phyloP scores from a whole-genome alignment of 2,329 filamentous ascomycete species.

The Aspergillus terreus region DNA sequence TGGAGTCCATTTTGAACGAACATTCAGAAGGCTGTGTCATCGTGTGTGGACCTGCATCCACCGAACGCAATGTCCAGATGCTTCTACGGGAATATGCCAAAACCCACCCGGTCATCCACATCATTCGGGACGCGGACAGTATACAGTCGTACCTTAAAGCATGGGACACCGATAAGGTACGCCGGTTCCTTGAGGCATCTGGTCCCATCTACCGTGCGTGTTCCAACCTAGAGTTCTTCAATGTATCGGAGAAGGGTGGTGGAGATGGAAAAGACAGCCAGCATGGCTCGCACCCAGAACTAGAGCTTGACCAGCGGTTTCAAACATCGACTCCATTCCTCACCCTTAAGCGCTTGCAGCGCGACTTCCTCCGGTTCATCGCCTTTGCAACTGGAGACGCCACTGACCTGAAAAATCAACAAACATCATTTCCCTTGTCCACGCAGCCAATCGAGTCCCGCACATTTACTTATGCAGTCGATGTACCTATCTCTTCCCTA shows the following conservation, averaged over 20 bases:
- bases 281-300: conserved; percentile 23
- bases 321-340: conserved; percentile 55
- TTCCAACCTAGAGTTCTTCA: conserved; percentile 74
- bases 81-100: conserved; percentile 60
- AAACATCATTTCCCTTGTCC: conserved; percentile 58
- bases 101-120: conserved; percentile 67
- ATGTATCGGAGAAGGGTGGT: conserved; percentile 57
- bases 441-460: conserved; percentile 58
- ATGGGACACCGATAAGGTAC: conserved; percentile 54
- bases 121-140: conserved; percentile 62
- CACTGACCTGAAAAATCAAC: conserved; percentile 28
- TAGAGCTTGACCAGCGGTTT: conserved; percentile 35
- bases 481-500: conserved; percentile 57
- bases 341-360: conserved; percentile 64
- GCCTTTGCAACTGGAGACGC: conserved; percentile 52
- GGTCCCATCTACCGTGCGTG: conserved; percentile 58
- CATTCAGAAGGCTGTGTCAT: conserved; percentile 63
- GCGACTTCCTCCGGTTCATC: conserved; percentile 67
- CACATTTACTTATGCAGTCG: conserved; percentile 64
- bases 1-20: conserved; percentile 57
- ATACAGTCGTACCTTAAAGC: conserved; percentile 61
- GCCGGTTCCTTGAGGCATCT: conserved; percentile 53
- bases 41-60: conserved; percentile 65
- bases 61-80: conserved; percentile 61
- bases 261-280: conserved; percentile 25